Base-by-base conservation (phyloP, 495 filamentous ascomycete species). In the Glarea lozoyensis region DNA sequence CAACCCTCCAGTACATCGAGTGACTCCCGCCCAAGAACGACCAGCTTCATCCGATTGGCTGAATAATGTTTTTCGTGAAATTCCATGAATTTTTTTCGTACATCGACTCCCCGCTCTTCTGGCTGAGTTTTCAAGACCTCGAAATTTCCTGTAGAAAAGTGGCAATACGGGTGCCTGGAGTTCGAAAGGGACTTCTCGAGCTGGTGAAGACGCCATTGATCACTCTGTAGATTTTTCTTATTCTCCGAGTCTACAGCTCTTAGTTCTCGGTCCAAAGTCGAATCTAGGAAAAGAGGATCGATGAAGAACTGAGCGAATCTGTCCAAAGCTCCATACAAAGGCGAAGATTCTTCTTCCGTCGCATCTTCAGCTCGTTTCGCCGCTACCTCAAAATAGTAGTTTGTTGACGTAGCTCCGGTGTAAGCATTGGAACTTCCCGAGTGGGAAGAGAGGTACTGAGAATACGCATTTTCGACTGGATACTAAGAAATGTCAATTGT, bases 281-380 rank as follows among this genome's bases (percentile, higher is more conserved):
- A 88, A 40, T 81, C 78, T 10, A 96, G 72, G 60, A 97, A 99
- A 17, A 99, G 76, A 0, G 92, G 92, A 18, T 78, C 73, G 48
- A 96, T 79, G 65, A 99, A 99, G 63, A 99, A 99, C 63, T 99
- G 92, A 25, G 93, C 87, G 61, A 99, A 99, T 19, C 90, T 78
- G 60, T 99, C 92, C 32, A 98, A 68, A 10, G 87, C 93, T 9
- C 89, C 93, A 55, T 87, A 83, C 10, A 99, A 64, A 10, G 89
- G 86, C 6, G 86, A 85, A 12, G 47, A 12, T 44, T 77, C 65
- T 36, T 68, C 63, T 17, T 30, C 3, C 1, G 19, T 25, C 2
- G 50, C 39, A 42, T 69, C 71, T 52, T 74, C 71, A 51, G 61
- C 67, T 52, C 73, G 65, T 57, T 82, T 66, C 61, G 90, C 85